Conservation (phyloP, 1,284 basidiomycete species). For the Trichosporon coremiiforme region DNA sequence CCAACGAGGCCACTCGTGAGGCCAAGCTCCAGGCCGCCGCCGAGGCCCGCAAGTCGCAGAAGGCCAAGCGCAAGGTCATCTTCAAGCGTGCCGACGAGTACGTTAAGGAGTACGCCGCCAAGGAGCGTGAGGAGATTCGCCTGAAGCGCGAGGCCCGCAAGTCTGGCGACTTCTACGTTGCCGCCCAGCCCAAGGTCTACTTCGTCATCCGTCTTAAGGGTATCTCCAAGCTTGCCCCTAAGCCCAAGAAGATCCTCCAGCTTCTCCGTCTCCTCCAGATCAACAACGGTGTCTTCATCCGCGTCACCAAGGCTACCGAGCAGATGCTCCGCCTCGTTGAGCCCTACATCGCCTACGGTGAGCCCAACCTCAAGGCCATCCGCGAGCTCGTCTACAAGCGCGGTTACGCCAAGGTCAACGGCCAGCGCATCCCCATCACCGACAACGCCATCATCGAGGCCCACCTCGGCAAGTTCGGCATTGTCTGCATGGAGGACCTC, state of each 20-base stretch:
- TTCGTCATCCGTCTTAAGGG: slow-evolving; percentile 97
- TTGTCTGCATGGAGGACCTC: slow-evolving; percentile 96
- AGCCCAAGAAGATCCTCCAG: slow-evolving; percentile 98
- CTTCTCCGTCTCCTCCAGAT: slow-evolving; percentile 98
- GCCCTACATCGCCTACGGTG: slow-evolving; percentile 97
- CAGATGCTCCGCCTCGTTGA: slow-evolving; percentile 98
- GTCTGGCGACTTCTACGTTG: slow-evolving; percentile 95
- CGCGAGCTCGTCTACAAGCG: slow-evolving; percentile 99
- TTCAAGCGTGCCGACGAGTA: slow-evolving; percentile 99
- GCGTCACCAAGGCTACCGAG: slow-evolving; percentile 92
- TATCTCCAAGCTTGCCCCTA: slow-evolving; percentile 99
- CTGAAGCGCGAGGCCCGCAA: slow-evolving; percentile 90
- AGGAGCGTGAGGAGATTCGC: slow-evolving; percentile 96
- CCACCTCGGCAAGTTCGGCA: slow-evolving; percentile 89
- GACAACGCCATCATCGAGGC: slow-evolving; percentile 94
- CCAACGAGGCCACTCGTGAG: slow-evolving; percentile 95
- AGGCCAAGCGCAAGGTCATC: slow-evolving; percentile 92
- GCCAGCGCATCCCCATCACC: slow-evolving; percentile 92
- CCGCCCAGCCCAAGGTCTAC: slow-evolving; percentile 94
- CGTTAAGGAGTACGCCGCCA: slow-evolving; percentile 91
- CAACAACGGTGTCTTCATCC: slow-evolving; percentile 99
- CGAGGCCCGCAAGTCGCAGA: slow-evolving; percentile 86
- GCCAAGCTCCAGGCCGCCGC: slow-evolving; percentile 84
- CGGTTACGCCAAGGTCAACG: slow-evolving; percentile 97
- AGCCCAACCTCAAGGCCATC: slow-evolving; percentile 87